A percentile compares a stretch with the other conserved stretches of the same genome.
These are phyloP conservation scores for Rutidosis leptorrhynchoides DNA, from an alignment of 129 eudicot genomes.

Conservation along the genomic window DNA sequence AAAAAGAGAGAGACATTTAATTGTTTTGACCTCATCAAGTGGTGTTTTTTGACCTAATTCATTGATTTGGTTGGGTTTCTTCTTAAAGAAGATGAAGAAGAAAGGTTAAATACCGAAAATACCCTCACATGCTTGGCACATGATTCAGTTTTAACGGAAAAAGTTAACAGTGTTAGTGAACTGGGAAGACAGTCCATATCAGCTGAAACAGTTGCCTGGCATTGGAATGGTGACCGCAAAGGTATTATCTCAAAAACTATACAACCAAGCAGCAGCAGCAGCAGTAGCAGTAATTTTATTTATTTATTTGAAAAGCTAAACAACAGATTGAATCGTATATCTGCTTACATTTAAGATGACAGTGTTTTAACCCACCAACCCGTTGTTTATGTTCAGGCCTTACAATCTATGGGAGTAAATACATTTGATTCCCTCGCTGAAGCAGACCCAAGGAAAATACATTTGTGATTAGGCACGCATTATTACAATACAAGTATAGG, in stretches of 20 bases:
- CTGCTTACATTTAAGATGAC: not conserved
- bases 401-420: conserved; percentile 88
- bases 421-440: conserved; percentile 82
- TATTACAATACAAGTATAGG: not conserved
- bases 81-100: too few relatives aligned
- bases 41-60: too few relatives aligned
- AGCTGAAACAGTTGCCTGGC: conserved; percentile 97
- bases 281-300: too few relatives aligned
- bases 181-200: conserved; percentile 96
- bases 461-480: conserved; percentile 34
- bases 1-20: too few relatives aligned
- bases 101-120: too few relatives aligned
- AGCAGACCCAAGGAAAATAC: conserved; percentile 97
- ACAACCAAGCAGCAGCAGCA: too few relatives aligned
- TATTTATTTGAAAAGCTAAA: too few relatives aligned
- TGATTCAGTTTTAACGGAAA: too few relatives aligned
- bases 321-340: conserved; percentile 5
- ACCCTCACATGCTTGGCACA: too few relatives aligned
- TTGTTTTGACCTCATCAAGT: too few relatives aligned
- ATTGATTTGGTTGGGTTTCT: too few relatives aligned
- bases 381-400: conserved; percentile 53
- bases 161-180: too few relatives aligned
- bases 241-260: conserved; percentile 40
- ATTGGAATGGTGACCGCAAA: conserved; percentile 99
- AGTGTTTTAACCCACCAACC: conserved; percentile 25